A percentile compares a stretch with the other conserved stretches of the same genome.
phyloP scores from a whole-genome alignment of 257 asterid species.

The Verbena officinalis region DNA sequence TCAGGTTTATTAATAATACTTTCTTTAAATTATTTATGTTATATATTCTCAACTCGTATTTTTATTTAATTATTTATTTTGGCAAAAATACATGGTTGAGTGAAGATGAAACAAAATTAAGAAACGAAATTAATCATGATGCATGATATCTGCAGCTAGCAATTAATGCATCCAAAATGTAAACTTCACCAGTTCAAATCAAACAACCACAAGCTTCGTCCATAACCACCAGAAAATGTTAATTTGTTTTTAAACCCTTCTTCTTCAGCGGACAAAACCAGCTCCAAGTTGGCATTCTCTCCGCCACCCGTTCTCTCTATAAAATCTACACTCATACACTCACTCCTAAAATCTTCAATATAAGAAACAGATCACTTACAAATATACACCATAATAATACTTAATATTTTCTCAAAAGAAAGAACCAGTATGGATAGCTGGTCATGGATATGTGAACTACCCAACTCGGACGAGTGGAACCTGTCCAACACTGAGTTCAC shows the following conservation, averaged over 20 bases:
- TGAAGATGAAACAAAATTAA: conserved; percentile 21
- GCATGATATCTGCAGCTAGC: conserved; percentile 23
- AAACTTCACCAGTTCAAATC: conserved; percentile 33
- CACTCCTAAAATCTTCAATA: neutral
- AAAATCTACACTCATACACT: conserved; percentile 22
- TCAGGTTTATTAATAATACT: too few species aligned
- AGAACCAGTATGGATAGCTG: conserved; percentile 59
- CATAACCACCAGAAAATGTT: conserved; percentile 26
- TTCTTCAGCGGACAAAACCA: conserved; percentile 51
- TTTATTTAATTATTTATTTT: neutral
- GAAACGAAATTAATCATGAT: neutral
- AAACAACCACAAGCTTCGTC: conserved; percentile 32
- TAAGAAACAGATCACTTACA: neutral
- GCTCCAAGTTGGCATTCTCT: conserved; percentile 47
- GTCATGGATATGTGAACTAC: conserved; percentile 89
- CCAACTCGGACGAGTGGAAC: conserved; percentile 53
- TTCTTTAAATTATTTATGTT: too few species aligned
- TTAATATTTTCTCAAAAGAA: neutral
- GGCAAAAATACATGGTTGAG: conserved; percentile 30
- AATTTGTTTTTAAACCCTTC: conserved; percentile 13
- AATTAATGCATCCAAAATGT: conserved; percentile 40
- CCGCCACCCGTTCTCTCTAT: conserved; percentile 58
- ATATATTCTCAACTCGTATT: neutral
- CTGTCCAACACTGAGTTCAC: conserved; percentile 36
- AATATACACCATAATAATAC: neutral